Evolutionary conservation across 257 asterid genomes (phyloP).

Genomic region (Haberlea rhodopensis): DNA sequence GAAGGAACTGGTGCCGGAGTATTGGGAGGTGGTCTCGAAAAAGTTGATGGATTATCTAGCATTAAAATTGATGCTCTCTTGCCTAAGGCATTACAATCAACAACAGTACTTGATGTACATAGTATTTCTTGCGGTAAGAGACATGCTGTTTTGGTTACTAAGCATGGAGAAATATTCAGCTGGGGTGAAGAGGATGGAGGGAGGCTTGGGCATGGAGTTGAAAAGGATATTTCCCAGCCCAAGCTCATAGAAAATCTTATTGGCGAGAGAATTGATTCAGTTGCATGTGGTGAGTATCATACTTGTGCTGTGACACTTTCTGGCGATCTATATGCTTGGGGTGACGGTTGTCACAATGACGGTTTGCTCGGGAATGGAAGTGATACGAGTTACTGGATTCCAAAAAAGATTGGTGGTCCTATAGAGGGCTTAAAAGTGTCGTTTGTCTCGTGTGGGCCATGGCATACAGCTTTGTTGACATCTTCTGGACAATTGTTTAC

Average conservation of each 20-base stretch:
- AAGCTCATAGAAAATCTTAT: conserved; percentile 43
- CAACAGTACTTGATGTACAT: conserved; percentile 48
- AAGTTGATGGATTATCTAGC: conserved; percentile 32
- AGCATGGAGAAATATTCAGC: conserved; percentile 59
- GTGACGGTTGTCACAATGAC: conserved; percentile 54
- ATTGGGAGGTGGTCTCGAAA: conserved; percentile 43
- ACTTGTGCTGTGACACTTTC: conserved; percentile 58
- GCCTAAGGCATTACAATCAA: conserved; percentile 60
- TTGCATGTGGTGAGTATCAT: conserved; percentile 77
- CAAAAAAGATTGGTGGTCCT: conserved; percentile 50
- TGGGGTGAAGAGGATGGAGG: conserved; percentile 80
- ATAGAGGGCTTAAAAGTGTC: conserved; percentile 49
- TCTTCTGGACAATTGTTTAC: conserved; percentile 60
- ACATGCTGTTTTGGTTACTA: conserved; percentile 58
- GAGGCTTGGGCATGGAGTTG: conserved; percentile 69
- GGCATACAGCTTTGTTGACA: conserved; percentile 75
- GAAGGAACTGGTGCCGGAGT: conserved; percentile 59
- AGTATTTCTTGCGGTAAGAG: conserved; percentile 55
- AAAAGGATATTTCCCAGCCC: conserved; percentile 45
- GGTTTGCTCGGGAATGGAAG: conserved; percentile 76
- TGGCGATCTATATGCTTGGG: conserved; percentile 80
- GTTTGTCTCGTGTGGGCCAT: conserved; percentile 68
- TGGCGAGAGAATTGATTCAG: conserved; percentile 41
- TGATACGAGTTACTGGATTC: conserved; percentile 62
- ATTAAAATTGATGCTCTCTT: conserved; percentile 40